phyloP scores from a whole-genome alignment of 75 land plant genomes.

The Azolla pinnata region DNA sequence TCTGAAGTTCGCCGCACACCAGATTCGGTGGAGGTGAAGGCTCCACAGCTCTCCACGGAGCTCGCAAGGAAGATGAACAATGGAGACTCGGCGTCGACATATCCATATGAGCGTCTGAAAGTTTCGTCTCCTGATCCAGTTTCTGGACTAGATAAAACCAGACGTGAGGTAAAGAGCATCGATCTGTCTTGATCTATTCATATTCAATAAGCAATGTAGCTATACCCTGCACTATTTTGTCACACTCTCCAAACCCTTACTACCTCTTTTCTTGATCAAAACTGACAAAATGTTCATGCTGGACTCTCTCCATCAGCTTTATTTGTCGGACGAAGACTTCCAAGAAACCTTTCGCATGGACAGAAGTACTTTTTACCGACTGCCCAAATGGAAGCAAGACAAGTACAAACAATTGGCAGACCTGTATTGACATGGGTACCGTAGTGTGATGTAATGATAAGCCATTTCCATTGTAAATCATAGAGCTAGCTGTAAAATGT shows the following conservation, averaged over 20 bases:
- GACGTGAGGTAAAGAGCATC: slow-evolving; percentile 84
- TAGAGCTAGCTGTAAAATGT: too few species aligned
- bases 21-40: slow-evolving; percentile 18
- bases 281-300: too few species aligned
- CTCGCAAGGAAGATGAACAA: slow-evolving; percentile 51
- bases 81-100: slow-evolving; percentile 41
- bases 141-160: slow-evolving; percentile 63
- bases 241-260: too few species aligned
- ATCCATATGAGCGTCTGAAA: slow-evolving; percentile 66
- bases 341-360: slow-evolving; percentile 64
- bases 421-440: slow-evolving; percentile 55
- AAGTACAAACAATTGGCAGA: slow-evolving; percentile 53
- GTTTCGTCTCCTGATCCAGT: slow-evolving; percentile 46
- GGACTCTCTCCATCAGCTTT: too few species aligned
- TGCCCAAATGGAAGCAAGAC: slow-evolving; percentile 79
- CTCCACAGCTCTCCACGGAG: slow-evolving; percentile 12
- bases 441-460: too few species aligned
- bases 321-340: slow-evolving; percentile 56
- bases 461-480: too few species aligned
- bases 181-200: too few species aligned
- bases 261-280: too few species aligned
- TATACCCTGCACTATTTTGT: too few species aligned
- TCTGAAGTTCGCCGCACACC: neutral
- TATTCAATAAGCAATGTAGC: too few species aligned
- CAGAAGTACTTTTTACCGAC: slow-evolving; percentile 41